Percentiles rank a stretch among this genome's conserved stretches.
phyloP scores from a whole-genome alignment of 2,329 filamentous ascomycete genomes.

The Biscogniauxia marginata region DNA sequence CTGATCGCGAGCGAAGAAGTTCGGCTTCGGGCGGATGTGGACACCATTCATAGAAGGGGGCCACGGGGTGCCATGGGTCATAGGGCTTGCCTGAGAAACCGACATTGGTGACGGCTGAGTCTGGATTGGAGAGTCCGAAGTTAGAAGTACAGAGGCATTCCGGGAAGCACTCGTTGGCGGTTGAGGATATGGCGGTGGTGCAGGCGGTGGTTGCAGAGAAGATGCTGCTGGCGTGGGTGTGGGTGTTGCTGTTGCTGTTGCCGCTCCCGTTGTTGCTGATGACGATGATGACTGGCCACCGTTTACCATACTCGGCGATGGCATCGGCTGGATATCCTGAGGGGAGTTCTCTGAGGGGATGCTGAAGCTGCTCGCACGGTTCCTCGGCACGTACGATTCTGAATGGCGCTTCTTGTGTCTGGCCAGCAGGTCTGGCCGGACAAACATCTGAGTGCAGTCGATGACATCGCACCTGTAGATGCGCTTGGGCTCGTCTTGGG shows the following conservation, averaged over 20 bases:
- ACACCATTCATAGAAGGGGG: conserved; percentile 36
- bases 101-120: conserved; percentile 27
- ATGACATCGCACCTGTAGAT: conserved; percentile 76
- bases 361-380: conserved; percentile 49
- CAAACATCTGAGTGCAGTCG: conserved; percentile 73
- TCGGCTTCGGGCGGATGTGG: conserved; percentile 37
- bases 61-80: conserved; percentile 29
- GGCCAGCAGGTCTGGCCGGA: conserved; percentile 73
- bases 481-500: conserved; percentile 71
- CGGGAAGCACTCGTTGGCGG: conserved; percentile 39
- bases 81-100: conserved; percentile 19
- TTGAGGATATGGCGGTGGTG: conserved; percentile 26
- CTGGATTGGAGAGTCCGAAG: conserved; percentile 38
- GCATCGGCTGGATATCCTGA: conserved; percentile 28
- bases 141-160: conserved; percentile 46
- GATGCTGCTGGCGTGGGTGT: not conserved
- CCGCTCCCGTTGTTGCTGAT: not conserved
- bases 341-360: conserved; percentile 29
- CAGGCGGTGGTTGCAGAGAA: conserved; percentile 1
- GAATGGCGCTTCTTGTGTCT: conserved; percentile 67
- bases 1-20: conserved; percentile 34
- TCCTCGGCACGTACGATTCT: conserved; percentile 50
- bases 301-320: conserved; percentile 18
- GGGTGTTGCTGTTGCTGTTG: not conserved
- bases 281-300: conserved; percentile 8